Evolutionary conservation across 371 early-diverging fungal species (phyloP).

Genomic region (Apophysomyces elegans): DNA sequence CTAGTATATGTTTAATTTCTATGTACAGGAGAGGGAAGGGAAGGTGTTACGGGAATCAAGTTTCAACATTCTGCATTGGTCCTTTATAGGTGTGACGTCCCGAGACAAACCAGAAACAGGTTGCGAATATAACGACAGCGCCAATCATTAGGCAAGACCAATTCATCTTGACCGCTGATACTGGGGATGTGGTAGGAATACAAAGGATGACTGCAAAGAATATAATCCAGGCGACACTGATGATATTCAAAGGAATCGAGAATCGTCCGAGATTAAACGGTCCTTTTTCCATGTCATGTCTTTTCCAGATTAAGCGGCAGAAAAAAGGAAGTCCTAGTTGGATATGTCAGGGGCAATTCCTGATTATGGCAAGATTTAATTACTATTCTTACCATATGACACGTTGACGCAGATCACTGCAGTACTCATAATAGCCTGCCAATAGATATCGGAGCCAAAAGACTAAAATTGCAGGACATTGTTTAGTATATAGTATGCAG

Average conservation of each 20-base stretch:
- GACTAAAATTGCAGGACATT: slow-evolving; percentile 9
- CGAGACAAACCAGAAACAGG: slow-evolving; percentile 23
- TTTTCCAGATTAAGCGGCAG: slow-evolving; percentile 34
- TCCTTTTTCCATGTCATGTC: slow-evolving; percentile 14
- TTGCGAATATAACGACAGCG: slow-evolving; percentile 23
- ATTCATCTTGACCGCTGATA: slow-evolving; percentile 26
- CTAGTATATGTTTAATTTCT: neutral
- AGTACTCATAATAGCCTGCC: slow-evolving; percentile 28
- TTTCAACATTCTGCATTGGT: slow-evolving; percentile 16
- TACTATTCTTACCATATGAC: slow-evolving; percentile 25
- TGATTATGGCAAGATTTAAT: slow-evolving; percentile 8
- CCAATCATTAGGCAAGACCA: slow-evolving; percentile 35
- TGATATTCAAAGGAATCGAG: slow-evolving; percentile 26
- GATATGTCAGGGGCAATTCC: slow-evolving; percentile 1
- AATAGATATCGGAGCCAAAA: slow-evolving; percentile 27
- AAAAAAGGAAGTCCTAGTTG: slow-evolving; percentile 25
- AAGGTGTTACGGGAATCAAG: neutral
- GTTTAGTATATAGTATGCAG: neutral
- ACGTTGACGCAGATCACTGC: slow-evolving; percentile 34
- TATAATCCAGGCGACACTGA: slow-evolving; percentile 30
- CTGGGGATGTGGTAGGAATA: slow-evolving; percentile 28
- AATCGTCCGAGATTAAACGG: slow-evolving; percentile 31
- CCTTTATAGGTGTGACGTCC: slow-evolving; percentile 27
- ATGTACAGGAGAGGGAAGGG: neutral
- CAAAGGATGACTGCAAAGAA: slow-evolving; percentile 35